These are phyloP conservation scores for Mycena leptocephala DNA, from an alignment of 768 basidiomycete genomes.

Conservation along the genomic window DNA sequence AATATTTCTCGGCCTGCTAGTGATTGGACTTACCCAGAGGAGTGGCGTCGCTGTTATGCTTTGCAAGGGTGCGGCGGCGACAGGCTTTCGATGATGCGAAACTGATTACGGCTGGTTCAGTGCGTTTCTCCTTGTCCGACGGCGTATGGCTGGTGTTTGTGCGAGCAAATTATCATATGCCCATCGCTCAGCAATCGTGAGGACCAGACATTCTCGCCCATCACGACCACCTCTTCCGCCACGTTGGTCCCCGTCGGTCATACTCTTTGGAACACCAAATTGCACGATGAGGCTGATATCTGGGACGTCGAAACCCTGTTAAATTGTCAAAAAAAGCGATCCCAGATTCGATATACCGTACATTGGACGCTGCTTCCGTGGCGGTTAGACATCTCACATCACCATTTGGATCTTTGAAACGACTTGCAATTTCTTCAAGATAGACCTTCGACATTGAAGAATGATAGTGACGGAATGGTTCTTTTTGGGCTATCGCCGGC, in stretches of 20 bases:
- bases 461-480: background rate
- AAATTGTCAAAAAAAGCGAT: background rate
- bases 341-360: background rate
- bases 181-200: slow-evolving; percentile 12
- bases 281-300: background rate
- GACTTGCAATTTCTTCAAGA: background rate
- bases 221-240: slow-evolving; percentile 17
- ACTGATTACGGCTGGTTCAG: background rate
- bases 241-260: background rate
- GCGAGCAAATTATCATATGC: background rate
- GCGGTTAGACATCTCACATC: background rate
- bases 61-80: background rate
- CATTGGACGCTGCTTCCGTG: background rate
- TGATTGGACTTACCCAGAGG: background rate
- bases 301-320: slow-evolving; percentile 4
- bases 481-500: background rate
- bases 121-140: background rate
- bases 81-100: background rate
- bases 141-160: background rate
- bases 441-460: slow-evolving; percentile 10
- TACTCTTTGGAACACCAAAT: background rate
- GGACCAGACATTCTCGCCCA: slow-evolving; percentile 1
- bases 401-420: background rate
- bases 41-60: background rate
- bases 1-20: too few relatives aligned